Evolutionary conservation across 305 asterid species (phyloP).

Genomic region (Fraxinus baroniana): DNA sequence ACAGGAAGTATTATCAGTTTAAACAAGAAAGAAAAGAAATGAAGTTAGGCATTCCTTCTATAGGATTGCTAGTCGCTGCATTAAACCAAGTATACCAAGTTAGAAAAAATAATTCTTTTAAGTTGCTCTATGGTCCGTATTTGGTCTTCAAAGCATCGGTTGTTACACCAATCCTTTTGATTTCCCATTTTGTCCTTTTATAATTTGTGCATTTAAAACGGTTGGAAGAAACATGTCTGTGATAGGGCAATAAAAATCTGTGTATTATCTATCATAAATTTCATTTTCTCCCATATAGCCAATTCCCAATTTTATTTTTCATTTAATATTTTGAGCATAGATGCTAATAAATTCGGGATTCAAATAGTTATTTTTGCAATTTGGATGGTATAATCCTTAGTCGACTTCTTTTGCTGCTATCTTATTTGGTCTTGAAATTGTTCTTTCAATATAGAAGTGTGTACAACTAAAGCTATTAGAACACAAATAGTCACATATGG

Average conservation of each 20-base stretch:
- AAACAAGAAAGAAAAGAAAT: too few species aligned
- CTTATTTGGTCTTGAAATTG: neutral
- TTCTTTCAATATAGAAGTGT: neutral
- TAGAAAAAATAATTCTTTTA: too few species aligned
- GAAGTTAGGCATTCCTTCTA: too few species aligned
- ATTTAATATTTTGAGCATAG: neutral
- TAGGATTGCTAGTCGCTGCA: too few species aligned
- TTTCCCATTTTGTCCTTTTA: neutral
- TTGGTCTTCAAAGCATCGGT: neutral
- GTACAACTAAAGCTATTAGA: neutral
- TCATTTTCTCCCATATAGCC: neutral
- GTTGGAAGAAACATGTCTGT: neutral
- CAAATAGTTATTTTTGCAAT: neutral
- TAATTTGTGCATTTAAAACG: neutral
- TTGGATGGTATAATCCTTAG: neutral
- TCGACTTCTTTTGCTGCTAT: neutral
- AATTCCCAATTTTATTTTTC: neutral
- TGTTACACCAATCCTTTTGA: neutral
- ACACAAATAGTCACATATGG: neutral
- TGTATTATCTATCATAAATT: neutral
- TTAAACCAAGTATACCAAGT: too few species aligned
- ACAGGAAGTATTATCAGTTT: too few species aligned
- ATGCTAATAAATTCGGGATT: neutral
- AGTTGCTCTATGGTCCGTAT: too few species aligned
- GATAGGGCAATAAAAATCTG: neutral